phyloP scores from a whole-genome alignment of 331 rosid genomes.

The Rosa hybrid region DNA sequence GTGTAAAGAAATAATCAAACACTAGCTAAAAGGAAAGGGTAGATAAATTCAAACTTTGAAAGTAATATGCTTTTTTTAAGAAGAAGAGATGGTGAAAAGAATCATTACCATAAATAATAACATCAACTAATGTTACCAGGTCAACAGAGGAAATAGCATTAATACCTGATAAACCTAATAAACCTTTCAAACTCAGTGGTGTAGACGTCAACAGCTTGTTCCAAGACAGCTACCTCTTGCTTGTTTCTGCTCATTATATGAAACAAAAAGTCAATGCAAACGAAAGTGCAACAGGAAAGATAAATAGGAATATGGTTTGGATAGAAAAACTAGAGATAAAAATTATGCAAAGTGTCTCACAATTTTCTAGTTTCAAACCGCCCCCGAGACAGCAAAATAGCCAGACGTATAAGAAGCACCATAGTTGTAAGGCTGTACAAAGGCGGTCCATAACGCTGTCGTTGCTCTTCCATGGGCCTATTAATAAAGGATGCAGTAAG shows the following conservation, averaged over 20 bases:
- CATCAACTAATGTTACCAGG: background rate
- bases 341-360: constrained; percentile 52
- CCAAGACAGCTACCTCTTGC: constrained; percentile 59
- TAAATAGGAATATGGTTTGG: background rate
- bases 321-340: constrained; percentile 15
- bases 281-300: background rate
- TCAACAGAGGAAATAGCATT: constrained; percentile 11
- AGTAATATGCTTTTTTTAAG: background rate
- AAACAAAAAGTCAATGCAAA: constrained; percentile 12
- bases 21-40: background rate
- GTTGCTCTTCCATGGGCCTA: constrained; percentile 99
- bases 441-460: constrained; percentile 94
- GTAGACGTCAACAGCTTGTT: constrained; percentile 76
- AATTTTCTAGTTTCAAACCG: constrained; percentile 57
- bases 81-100: background rate
- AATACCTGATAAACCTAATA: constrained; percentile 73
- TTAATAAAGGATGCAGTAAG: constrained; percentile 21
- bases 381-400: constrained; percentile 65
- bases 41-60: background rate
- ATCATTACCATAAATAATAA: background rate
- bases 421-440: constrained; percentile 75
- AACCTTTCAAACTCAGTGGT: constrained; percentile 78
- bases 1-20: background rate
- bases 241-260: constrained; percentile 46
- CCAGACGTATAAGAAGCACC: constrained; percentile 67